phyloP scores from a whole-genome alignment of 371 early-diverging fungal genomes.

The Apophysomyces trapeziformis region DNA sequence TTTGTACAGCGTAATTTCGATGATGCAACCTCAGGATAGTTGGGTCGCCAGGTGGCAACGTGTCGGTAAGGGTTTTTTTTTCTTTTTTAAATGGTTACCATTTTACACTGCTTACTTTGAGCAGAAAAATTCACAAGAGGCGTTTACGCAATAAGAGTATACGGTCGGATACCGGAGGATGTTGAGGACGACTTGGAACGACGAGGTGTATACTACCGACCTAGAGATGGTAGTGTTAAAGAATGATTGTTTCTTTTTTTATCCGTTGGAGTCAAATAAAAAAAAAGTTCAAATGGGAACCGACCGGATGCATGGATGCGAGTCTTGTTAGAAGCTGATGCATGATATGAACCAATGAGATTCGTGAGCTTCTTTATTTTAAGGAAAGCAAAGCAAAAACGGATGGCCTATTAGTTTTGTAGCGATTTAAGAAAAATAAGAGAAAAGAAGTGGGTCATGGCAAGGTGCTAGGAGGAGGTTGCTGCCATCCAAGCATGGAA shows the following conservation, averaged over 20 bases:
- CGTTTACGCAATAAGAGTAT: slow-evolving; percentile 90
- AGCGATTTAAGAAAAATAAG: background rate
- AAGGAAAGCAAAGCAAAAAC: too few species aligned
- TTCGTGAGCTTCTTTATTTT: background rate
- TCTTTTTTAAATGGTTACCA: too few species aligned
- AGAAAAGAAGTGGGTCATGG: background rate
- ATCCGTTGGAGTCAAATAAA: slow-evolving; percentile 12
- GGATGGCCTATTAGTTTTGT: too few species aligned
- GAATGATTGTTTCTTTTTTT: slow-evolving; percentile 46
- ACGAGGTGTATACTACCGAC: slow-evolving; percentile 81
- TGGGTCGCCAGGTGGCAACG: slow-evolving; percentile 94
- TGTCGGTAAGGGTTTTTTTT: slow-evolving; percentile 52
- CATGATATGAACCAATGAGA: slow-evolving; percentile 6
- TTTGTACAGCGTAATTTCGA: slow-evolving; percentile 65
- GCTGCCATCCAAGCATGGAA: slow-evolving; percentile 6
- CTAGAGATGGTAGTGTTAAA: slow-evolving; percentile 81
- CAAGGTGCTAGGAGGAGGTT: background rate
- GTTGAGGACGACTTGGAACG: slow-evolving; percentile 80
- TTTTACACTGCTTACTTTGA: background rate
- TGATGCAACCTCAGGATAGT: slow-evolving; percentile 79
- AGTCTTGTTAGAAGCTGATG: background rate
- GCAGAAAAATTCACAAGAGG: slow-evolving; percentile 83
- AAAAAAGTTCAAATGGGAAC: background rate
- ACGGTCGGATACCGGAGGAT: slow-evolving; percentile 89
- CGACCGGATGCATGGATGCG: background rate